Evolutionary conservation across 345 rosid species (phyloP), one percentile per base, ranked within the genome.

Genomic region (Limnanthes douglasii): DNA sequence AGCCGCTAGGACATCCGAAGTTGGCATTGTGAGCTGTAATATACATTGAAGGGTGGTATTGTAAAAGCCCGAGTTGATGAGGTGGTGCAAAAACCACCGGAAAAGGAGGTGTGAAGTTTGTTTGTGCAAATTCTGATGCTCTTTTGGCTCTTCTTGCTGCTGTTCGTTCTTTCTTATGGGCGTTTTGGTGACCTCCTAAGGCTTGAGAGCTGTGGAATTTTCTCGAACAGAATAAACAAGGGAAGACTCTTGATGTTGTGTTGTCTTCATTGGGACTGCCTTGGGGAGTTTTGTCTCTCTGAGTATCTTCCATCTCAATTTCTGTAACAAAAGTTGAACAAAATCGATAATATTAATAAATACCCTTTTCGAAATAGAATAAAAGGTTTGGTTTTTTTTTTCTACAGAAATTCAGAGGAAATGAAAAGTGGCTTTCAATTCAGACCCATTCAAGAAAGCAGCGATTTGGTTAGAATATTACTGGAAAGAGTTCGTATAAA

Each of bases 201-300:
- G 97, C 97, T 53, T 86, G 97, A 11, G 97, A 86, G 32, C 86
- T 88, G 56, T 71, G 63, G 50, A 86, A 86, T 42, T 82, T 69
- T 57, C 93, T 64, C 3, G 97, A 69, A 44, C 95, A 86, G 50
- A 75, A 86, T 12, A 68, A 51, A 33, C 95, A 86, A 2, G 93
- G 69, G 39, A 78, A 86, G 4, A 67, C 64, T 46, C 80, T 69
- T 11, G 72, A 21, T 36, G 65, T 46, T 11, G 41, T 31, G 29
- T 37, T 33, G 35, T 56, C 51, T 49, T 56, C 51, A 3, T 49
- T 40, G 24, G 13, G 5, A 35, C 41, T 39, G 53, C 46, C 68
- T 42, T 31, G 31, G 11, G 18, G 48, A 41, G 50, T 8, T 35
- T 51, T 62, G 17, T 38, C 25, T 12, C 64, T 37, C 8, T 26